These are phyloP conservation scores for Cyberlindnera misumaiensis DNA, from an alignment of 805 yeast genomes.

Conservation along the genomic window DNA sequence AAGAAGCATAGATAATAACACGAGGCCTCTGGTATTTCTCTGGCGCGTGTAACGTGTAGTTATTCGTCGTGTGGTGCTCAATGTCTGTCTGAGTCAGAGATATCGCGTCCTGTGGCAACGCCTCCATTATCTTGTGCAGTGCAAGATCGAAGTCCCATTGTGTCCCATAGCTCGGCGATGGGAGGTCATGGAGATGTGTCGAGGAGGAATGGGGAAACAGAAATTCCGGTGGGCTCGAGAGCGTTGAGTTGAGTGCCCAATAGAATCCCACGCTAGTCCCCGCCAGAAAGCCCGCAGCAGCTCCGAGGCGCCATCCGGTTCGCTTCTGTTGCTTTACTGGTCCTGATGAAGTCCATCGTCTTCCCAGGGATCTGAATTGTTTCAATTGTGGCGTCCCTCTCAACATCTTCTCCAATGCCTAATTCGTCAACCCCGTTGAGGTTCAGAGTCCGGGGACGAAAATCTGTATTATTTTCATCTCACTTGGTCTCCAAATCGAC, in stretches of 20 bases:
- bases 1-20: slow-evolving; percentile 43
- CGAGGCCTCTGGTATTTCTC: slow-evolving; percentile 31
- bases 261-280: slow-evolving; percentile 20
- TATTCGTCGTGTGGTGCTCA: slow-evolving; percentile 40
- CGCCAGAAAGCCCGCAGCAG: slow-evolving; percentile 13
- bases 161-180: slow-evolving; percentile 22
- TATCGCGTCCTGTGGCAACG: slow-evolving; percentile 29
- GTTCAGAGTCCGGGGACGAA: not conserved
- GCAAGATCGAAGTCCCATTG: slow-evolving; percentile 23
- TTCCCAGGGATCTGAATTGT: no score
- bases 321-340: no score
- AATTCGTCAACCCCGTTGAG: no score
- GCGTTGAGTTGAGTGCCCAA: slow-evolving; percentile 20
- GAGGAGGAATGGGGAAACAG: slow-evolving; percentile 24
- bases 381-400: no score
- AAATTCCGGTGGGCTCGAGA: slow-evolving; percentile 21
- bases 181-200: slow-evolving; percentile 17
- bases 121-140: slow-evolving; percentile 21
- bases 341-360: no score
- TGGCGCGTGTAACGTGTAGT: slow-evolving; percentile 44
- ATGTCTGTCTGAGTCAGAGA: slow-evolving; percentile 26
- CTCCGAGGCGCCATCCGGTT: slow-evolving; percentile 2
- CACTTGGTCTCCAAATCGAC: not conserved
- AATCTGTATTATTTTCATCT: not conserved
- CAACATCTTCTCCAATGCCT: no score